A percentile compares a stretch with the other conserved stretches of the same genome.
Conservation (phyloP, 805 yeast genomes). For the Saccharomycopsis capsularis region DNA sequence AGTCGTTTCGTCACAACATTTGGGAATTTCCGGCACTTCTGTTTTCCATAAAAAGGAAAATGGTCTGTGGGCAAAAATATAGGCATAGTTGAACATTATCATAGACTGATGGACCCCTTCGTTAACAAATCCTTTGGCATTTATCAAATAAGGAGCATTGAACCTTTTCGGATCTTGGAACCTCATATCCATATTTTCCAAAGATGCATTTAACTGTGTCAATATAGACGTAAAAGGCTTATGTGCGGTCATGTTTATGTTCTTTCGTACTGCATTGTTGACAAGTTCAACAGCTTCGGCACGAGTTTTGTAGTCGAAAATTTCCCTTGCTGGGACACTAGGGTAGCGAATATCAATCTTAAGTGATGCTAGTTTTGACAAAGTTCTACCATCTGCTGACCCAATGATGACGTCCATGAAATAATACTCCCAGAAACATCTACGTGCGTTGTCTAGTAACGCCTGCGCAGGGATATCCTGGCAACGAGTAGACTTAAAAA, state of each 20-base stretch:
- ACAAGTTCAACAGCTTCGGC: conserved; percentile 42
- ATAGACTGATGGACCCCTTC: conserved; percentile 49
- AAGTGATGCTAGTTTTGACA: conserved; percentile 34
- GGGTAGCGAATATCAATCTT: conserved; percentile 36
- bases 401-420: conserved; percentile 48
- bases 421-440: conserved; percentile 46
- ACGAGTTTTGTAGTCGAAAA: conserved; percentile 42
- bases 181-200: conserved; percentile 46
- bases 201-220: conserved; percentile 37
- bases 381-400: conserved; percentile 44
- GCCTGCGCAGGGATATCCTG: conserved; percentile 5
- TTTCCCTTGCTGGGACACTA: conserved; percentile 28
- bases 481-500: conserved; percentile 22
- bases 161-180: conserved; percentile 37
- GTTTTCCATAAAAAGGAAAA: conserved; percentile 47
- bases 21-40: conserved; percentile 37
- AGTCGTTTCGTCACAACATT: conserved; percentile 30
- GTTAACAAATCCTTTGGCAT: conserved; percentile 39
- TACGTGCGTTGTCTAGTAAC: conserved; percentile 31
- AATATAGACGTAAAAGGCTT: conserved; percentile 33
- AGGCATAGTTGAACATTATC: conserved; percentile 43
- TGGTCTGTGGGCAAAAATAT: conserved; percentile 49
- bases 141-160: conserved; percentile 37
- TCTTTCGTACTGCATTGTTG: conserved; percentile 42
- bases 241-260: conserved; percentile 38